These are phyloP conservation scores for Sporothrix protearum DNA, from an alignment of 2,329 filamentous ascomycete species.

Conservation along the genomic window DNA sequence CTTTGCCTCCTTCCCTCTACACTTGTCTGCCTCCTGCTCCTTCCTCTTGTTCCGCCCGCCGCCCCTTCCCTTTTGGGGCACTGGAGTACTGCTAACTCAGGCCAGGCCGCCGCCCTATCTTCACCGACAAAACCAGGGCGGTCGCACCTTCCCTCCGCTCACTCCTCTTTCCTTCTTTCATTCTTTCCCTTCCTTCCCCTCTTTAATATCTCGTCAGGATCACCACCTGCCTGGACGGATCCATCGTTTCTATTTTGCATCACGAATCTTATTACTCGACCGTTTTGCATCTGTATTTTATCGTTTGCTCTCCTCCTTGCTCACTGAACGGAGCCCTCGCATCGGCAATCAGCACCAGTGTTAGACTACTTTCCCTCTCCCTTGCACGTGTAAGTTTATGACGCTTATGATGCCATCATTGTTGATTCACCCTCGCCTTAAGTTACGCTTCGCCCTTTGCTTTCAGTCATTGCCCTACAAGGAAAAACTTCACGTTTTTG, in stretches of 20 bases:
- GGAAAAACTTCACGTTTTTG: background rate
- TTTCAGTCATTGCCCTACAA: background rate
- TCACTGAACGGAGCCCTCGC: background rate
- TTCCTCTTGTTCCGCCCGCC: background rate
- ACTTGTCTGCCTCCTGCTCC: conserved; percentile 8
- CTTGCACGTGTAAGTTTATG: background rate
- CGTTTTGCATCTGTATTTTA: background rate
- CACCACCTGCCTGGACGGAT: background rate
- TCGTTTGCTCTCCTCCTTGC: background rate
- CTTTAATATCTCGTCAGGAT: background rate
- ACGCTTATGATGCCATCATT: background rate
- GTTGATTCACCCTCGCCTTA: background rate
- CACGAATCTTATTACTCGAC: background rate
- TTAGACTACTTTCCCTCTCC: background rate
- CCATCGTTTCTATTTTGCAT: background rate
- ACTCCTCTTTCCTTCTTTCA: conserved; percentile 13
- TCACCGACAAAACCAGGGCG: conserved; percentile 22
- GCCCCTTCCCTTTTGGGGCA: conserved; percentile 15
- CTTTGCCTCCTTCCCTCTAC: conserved; percentile 8
- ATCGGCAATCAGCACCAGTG: background rate
- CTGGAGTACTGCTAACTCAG: background rate
- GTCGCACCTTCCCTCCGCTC: conserved; percentile 17
- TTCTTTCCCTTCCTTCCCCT: background rate
- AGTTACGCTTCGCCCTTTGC: background rate
- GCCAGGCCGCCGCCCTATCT: background rate